Evolutionary conservation across 495 filamentous ascomycete species (phyloP).

Genomic region (Lophium mytilinum): DNA sequence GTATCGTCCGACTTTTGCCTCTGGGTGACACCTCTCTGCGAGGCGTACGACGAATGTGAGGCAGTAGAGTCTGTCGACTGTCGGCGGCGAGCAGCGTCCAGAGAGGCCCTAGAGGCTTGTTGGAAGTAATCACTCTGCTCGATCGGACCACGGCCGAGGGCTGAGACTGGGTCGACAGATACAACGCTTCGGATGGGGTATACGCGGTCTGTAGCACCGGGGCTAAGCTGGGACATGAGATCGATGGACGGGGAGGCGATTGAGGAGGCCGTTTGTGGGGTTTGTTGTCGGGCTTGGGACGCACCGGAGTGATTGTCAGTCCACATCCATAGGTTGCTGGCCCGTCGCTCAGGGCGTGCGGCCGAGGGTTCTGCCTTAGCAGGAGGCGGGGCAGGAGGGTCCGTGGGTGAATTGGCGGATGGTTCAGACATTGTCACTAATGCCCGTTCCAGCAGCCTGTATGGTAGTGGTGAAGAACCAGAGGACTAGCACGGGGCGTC

Average conservation of each 20-base stretch:
- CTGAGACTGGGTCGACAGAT: constrained; percentile 54
- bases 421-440: no score
- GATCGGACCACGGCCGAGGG: constrained; percentile 27
- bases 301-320: neutral
- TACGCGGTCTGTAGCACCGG: constrained; percentile 54
- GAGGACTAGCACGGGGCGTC: no score
- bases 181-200: constrained; percentile 81
- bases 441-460: no score
- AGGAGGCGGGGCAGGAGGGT: neutral
- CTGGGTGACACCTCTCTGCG: neutral
- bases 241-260: constrained; percentile 6
- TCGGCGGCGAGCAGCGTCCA: constrained; percentile 13
- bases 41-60: constrained; percentile 9
- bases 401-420: neutral
- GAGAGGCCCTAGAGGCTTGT: constrained; percentile 9
- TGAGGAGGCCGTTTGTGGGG: constrained; percentile 5
- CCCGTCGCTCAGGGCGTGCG: no score
- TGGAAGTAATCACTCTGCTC: constrained; percentile 27
- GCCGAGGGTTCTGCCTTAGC: neutral
- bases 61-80: constrained; percentile 12
- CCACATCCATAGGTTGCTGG: neutral
- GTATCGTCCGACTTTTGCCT: neutral
- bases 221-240: constrained; percentile 30
- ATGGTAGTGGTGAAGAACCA: no score
- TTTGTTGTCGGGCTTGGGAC: neutral